phyloP scores from a whole-genome alignment of 1,139 yeast species.

The Taphrina betulina region DNA sequence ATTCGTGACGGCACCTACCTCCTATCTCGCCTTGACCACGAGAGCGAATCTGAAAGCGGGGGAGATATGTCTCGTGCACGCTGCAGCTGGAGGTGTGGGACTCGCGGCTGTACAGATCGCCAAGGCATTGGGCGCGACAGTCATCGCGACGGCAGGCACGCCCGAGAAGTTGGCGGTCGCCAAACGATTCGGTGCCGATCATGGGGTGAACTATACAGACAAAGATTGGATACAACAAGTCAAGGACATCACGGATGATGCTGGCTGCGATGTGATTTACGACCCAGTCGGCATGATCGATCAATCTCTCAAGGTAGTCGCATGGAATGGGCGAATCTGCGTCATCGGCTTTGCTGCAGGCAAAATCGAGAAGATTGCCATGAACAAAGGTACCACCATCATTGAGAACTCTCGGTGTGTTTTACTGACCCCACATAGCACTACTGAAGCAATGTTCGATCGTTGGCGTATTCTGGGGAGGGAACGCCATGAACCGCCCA shows the following conservation, averaged over 20 bases:
- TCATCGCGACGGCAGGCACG: conserved; percentile 47
- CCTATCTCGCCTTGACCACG: conserved; percentile 52
- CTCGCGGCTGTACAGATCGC: conserved; percentile 53
- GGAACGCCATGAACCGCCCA: conserved; percentile 32
- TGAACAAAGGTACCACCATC: conserved; percentile 18
- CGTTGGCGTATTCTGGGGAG: conserved; percentile 37
- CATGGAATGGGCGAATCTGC: conserved; percentile 36
- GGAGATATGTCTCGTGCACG: conserved; percentile 47
- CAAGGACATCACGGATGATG: conserved; percentile 29
- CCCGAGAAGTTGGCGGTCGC: conserved; percentile 38
- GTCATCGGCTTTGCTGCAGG: conserved; percentile 37
- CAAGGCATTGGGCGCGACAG: conserved; percentile 47
- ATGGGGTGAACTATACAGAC: conserved; percentile 34
- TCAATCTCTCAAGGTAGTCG: conserved; percentile 35
- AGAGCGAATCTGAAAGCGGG: conserved; percentile 53
- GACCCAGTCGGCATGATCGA: conserved; percentile 36
- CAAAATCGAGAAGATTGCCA: conserved; percentile 34
- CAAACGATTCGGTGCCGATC: conserved; percentile 34
- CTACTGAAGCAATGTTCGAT: conserved; percentile 34
- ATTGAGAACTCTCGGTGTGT: too few species aligned
- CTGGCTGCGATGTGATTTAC: conserved; percentile 35
- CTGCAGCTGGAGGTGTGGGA: conserved; percentile 51
- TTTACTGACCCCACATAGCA: too few species aligned
- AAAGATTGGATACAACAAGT: conserved; percentile 35
- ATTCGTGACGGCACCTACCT: conserved; percentile 32